phyloP scores from a whole-genome alignment of 805 yeast genomes.

The Starmerella vaccinii region DNA sequence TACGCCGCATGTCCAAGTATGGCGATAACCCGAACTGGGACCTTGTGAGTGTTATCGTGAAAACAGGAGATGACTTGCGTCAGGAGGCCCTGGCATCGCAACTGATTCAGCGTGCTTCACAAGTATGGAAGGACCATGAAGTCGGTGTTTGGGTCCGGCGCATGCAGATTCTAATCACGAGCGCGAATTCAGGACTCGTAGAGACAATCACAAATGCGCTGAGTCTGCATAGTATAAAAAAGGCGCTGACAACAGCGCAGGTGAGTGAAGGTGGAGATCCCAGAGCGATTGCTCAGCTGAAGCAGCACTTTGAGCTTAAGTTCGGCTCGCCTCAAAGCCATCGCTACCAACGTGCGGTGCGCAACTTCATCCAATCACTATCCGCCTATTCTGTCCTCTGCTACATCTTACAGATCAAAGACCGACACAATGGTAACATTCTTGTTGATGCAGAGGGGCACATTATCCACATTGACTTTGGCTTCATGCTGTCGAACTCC shows the following conservation, averaged over 20 bases:
- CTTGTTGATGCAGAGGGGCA: slow-evolving; percentile 95
- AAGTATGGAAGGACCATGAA: slow-evolving; percentile 62
- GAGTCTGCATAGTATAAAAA: slow-evolving; percentile 88
- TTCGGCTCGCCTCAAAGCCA: slow-evolving; percentile 52
- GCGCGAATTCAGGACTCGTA: slow-evolving; percentile 82
- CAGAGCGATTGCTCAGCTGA: slow-evolving; percentile 55
- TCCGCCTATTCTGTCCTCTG: slow-evolving; percentile 93
- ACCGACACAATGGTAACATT: slow-evolving; percentile 96
- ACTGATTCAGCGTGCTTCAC: slow-evolving; percentile 73
- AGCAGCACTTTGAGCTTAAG: slow-evolving; percentile 66
- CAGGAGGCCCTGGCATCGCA: slow-evolving; percentile 99
- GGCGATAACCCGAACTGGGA: slow-evolving; percentile 94
- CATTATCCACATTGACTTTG: slow-evolving; percentile 83
- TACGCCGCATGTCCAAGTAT: slow-evolving; percentile 62
- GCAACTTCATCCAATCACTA: slow-evolving; percentile 71
- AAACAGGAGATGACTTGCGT: slow-evolving; percentile 89
- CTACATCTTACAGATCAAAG: slow-evolving; percentile 84
- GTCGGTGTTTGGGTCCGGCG: slow-evolving; percentile 83
- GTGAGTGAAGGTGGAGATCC: slow-evolving; percentile 47
- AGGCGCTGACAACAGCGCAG: slow-evolving; percentile 67
- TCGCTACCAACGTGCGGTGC: slow-evolving; percentile 64
- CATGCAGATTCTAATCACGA: slow-evolving; percentile 86
- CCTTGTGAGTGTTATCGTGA: slow-evolving; percentile 85
- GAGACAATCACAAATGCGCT: slow-evolving; percentile 94
- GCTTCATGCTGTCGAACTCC: slow-evolving; percentile 80